phyloP scores from a whole-genome alignment of 2,329 filamentous ascomycete genomes.

The Cercospora janseana region DNA sequence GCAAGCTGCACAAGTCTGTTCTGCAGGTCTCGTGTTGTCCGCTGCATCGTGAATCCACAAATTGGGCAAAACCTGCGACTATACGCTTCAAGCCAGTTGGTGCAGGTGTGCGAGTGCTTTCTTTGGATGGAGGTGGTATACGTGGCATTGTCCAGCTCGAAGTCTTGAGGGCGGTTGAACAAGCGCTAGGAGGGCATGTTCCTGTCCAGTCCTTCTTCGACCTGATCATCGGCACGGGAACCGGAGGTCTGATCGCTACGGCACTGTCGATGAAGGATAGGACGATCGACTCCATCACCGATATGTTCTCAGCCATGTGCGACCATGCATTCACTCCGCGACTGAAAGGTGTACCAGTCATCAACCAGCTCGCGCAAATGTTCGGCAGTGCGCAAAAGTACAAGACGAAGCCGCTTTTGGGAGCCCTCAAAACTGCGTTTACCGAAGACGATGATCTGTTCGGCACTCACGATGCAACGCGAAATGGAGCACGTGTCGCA shows the following conservation, averaged over 20 bases:
- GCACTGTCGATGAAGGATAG: constrained; percentile 43
- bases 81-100: constrained; percentile 33
- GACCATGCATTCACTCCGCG: constrained; percentile 45
- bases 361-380: constrained; percentile 34
- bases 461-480: constrained; percentile 26
- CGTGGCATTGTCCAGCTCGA: constrained; percentile 49
- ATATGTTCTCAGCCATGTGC: constrained; percentile 42
- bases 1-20: constrained; percentile 32
- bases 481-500: constrained; percentile 41
- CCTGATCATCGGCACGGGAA: constrained; percentile 49
- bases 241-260: constrained; percentile 48
- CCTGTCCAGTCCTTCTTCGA: constrained; percentile 51
- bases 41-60: constrained; percentile 33
- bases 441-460: constrained; percentile 36
- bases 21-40: constrained; percentile 38
- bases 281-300: constrained; percentile 42
- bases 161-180: constrained; percentile 44
- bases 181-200: constrained; percentile 40
- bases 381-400: constrained; percentile 35
- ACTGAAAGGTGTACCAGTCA: constrained; percentile 37
- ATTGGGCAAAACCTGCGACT: constrained; percentile 38
- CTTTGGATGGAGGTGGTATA: constrained; percentile 45
- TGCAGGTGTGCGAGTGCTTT: constrained; percentile 34
- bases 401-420: constrained; percentile 37
- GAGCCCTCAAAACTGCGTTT: constrained; percentile 43